phyloP scores from a whole-genome alignment of 2,329 filamentous ascomycete species.

The Aureobasidium sp. region DNA sequence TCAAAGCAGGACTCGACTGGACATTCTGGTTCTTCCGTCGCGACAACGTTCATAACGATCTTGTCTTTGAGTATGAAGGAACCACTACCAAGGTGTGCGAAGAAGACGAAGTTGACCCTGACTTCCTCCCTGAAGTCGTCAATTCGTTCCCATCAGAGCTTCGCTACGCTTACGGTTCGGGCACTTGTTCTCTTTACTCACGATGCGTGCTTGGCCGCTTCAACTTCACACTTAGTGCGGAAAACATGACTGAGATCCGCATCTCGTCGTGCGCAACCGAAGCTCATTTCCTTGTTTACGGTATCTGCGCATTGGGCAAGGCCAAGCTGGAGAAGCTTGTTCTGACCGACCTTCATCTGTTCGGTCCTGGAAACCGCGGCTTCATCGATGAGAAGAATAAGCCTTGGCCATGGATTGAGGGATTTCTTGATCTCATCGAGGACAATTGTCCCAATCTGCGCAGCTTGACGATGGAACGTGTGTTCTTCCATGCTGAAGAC shows the following conservation, averaged over 20 bases:
- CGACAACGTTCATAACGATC: background rate
- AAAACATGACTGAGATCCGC: background rate
- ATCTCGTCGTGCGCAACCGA: background rate
- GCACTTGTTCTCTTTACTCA: background rate
- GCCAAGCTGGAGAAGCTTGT: background rate
- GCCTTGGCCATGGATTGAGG: background rate
- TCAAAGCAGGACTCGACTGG: background rate
- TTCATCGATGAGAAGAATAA: background rate
- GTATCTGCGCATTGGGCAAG: background rate
- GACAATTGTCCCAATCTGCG: background rate
- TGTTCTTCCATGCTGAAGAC: background rate
- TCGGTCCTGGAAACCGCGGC: too few species aligned
- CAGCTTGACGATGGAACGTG: background rate
- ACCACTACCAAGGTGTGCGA: background rate
- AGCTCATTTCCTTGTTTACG: background rate
- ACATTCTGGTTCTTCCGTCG: background rate
- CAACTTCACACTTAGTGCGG: background rate
- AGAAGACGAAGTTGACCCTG: background rate
- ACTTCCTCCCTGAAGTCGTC: background rate
- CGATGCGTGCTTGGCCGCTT: background rate
- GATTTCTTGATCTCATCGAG: background rate
- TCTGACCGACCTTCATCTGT: background rate
- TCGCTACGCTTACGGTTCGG: background rate
- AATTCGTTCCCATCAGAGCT: background rate
- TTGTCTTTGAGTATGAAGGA: background rate